Evolutionary conservation across 2,329 filamentous ascomycete species (phyloP), one percentile per base, ranked within the genome.

Genomic region (Berkeleyomyces rouxiae): DNA sequence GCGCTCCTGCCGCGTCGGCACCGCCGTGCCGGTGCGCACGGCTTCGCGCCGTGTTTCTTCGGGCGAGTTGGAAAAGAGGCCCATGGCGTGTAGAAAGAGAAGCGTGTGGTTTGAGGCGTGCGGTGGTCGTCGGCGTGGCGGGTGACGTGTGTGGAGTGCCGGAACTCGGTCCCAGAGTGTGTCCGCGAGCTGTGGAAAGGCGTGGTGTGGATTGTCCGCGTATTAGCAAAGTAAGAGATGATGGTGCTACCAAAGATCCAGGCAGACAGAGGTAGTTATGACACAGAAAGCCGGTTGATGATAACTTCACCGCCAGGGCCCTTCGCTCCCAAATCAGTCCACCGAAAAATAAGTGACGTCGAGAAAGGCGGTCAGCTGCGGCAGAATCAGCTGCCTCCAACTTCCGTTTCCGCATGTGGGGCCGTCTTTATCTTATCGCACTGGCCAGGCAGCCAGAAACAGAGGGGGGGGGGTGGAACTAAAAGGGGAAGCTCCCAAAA

Each of bases 1-100:
- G 70, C 93, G 86, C 73, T 91, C 88, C 66, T 80, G 82, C 67
- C 92, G 86, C 71, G 89, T 88, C n/a, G 93, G 93, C 4, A 91
- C 90, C 69, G 91, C 78, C 67, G 76, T 73, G 68, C 81, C 81
- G 66, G 73, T 72, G 71, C 80, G 80, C 67, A 83, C 77, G 67
- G 79, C 78, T 66, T 79, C 74, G 67, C 76, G 78, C 72, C 78
- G 78, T 66, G 74, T 71, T 58, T 74, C 72, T 23, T 70, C 67
- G 61, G 73, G 67, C 63, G 73, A 70, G 65, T 23, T 23, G 23
- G 74, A 74, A 71, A 82, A 77, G 64, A 82, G 68, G 68, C 76
- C 78, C 79, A 82, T 80, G 63, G 65, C 70, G 61, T 59, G 13
- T 33, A 40, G 43, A 37, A 40, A 43, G 49, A 42, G 11, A 1